Evolutionary conservation across 176 grass and related monocot genomes (phyloP), one percentile per base, ranked within the genome.

Genomic region (Aegilops longissima): DNA sequence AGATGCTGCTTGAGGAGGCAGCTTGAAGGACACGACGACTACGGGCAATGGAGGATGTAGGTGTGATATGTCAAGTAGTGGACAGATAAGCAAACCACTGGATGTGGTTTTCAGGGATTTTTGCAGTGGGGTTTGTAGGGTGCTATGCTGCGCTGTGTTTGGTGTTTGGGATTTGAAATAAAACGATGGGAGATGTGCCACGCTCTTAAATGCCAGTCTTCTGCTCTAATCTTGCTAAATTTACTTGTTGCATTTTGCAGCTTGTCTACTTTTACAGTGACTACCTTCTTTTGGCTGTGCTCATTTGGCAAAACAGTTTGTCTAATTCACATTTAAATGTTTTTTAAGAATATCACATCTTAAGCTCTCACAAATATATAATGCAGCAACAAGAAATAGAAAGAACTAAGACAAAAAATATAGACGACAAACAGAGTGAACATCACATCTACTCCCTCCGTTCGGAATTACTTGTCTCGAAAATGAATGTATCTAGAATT

Each of bases 1-100:
- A 86, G 78, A 89, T 70, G 90, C 93, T 95, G 83, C 96, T 95
- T 8, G 88, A 98, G 56, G 89, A 78, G 80, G 87, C 9, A 17
- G 92, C 54, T 40, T 89, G 30, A 86, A 88, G 56, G 68, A 2
- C 73, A 76, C 54, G 45, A 29, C 18, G 25, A 18, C 16, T 1
- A 8, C 7, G 8, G 44, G 3, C 44, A 54, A 20, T 8, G 25
- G 45, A 20, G 10, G 73, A 11, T 54, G 45, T 76, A 76, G 73
- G 73, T 76, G 45, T 30, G 8, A 23, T 31, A 44, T 58, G 45
- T 54, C 51, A 54, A 54, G 51, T 76, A 76, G 45, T 76, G 44
- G 45, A 18, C 1, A 47, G 51, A 47, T 27, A 30, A 47, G 30
- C 45, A 7, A 20, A 76, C 73, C 27, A 33, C 25, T 54, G 73